Evolutionary conservation across 768 basidiomycete genomes (phyloP).

Genomic region (Boletus huronensis): DNA sequence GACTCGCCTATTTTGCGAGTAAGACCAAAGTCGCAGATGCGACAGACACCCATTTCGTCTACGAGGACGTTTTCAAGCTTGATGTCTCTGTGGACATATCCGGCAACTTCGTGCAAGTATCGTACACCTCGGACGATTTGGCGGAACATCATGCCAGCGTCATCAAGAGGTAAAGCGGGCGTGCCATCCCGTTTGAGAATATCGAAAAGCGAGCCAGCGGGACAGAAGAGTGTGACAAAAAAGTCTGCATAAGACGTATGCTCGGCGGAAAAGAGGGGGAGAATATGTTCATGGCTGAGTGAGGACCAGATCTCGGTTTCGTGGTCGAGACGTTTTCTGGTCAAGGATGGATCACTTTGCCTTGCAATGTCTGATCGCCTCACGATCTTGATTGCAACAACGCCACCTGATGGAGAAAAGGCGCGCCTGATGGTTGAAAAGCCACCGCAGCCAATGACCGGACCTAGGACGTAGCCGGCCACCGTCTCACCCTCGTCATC

Average conservation of each 20-base stretch:
- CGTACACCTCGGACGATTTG: slow-evolving; percentile 81
- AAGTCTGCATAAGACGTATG: slow-evolving; percentile 65
- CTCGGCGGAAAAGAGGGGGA: slow-evolving; percentile 71
- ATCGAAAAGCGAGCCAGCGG: slow-evolving; percentile 81
- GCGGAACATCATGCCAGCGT: slow-evolving; percentile 80
- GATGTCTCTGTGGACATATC: slow-evolving; percentile 87
- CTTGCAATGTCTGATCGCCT: slow-evolving; percentile 53
- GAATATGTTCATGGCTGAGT: slow-evolving; percentile 79
- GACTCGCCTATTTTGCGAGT: slow-evolving; percentile 58
- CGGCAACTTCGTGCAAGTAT: slow-evolving; percentile 76
- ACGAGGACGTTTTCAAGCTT: slow-evolving; percentile 97
- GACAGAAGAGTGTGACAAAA: slow-evolving; percentile 81
- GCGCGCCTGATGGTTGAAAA: slow-evolving; percentile 80
- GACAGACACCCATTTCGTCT: slow-evolving; percentile 84
- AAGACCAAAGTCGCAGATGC: slow-evolving; percentile 84
- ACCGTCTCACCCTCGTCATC: slow-evolving; percentile 69
- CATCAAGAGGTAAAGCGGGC: slow-evolving; percentile 70
- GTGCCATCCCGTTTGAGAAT: slow-evolving; percentile 69
- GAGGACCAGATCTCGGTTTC: slow-evolving; percentile 73
- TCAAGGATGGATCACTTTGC: slow-evolving; percentile 44
- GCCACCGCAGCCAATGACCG: slow-evolving; percentile 72
- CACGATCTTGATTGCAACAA: slow-evolving; percentile 84
- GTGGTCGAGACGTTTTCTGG: slow-evolving; percentile 57
- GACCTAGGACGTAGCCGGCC: slow-evolving; percentile 71
- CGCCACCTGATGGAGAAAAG: slow-evolving; percentile 55